Percentiles rank a stretch among this genome's conserved stretches.
Evolutionary conservation across 768 basidiomycete genomes (phyloP).

Genomic region (Podaxis sp.): DNA sequence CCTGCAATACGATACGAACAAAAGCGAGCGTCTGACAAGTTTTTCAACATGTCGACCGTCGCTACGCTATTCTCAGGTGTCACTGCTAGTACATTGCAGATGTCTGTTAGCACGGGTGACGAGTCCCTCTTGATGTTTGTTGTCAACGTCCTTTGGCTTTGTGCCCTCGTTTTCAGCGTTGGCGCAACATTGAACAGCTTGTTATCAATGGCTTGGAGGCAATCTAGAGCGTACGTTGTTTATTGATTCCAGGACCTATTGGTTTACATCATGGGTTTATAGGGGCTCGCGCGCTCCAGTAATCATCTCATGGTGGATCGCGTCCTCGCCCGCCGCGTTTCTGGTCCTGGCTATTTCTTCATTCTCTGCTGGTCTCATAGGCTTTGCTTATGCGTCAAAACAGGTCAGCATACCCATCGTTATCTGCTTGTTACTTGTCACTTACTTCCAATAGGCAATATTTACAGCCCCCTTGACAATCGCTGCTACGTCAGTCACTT

Average conservation of each 20-base stretch:
- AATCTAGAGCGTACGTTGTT: not conserved
- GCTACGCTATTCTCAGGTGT: constrained; percentile 12
- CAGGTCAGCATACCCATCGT: not conserved
- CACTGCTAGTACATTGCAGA: constrained; percentile 2
- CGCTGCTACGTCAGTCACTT: constrained; percentile 1
- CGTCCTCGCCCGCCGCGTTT: not conserved
- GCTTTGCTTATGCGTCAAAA: constrained; percentile 4
- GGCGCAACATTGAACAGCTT: constrained; percentile 9
- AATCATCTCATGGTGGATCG: constrained; percentile 3
- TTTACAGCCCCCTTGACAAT: constrained; percentile 5
- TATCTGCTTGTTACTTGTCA: not conserved
- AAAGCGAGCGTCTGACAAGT: constrained; percentile 1
- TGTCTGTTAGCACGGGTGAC: not conserved
- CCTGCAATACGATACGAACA: constrained; percentile 12
- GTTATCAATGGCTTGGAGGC: constrained; percentile 4
- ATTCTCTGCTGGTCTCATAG: constrained; percentile 7
- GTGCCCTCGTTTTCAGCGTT: constrained; percentile 7
- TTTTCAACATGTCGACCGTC: constrained; percentile 8
- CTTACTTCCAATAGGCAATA: not conserved
- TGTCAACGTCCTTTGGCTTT: constrained; percentile 8
- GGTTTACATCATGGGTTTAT: not conserved
- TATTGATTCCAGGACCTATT: not conserved
- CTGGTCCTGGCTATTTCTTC: constrained; percentile 3
- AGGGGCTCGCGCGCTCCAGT: not conserved
- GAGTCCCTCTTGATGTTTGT: not conserved